These are phyloP conservation scores for Rhododendron griersonianum DNA, from an alignment of 148 eudicot genomes.

Conservation along the genomic window DNA sequence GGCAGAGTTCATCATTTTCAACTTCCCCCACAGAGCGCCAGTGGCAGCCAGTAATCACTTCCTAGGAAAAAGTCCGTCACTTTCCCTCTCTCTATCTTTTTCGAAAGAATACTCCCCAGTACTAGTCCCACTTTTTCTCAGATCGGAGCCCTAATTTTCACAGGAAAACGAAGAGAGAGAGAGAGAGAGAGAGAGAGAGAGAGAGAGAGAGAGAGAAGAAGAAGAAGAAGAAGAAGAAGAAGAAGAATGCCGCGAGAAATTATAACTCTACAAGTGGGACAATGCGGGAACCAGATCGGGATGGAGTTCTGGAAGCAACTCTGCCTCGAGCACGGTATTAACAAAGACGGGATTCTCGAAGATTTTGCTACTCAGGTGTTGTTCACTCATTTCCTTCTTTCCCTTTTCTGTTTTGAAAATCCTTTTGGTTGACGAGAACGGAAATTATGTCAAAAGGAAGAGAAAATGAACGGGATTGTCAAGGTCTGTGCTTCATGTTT, in stretches of 20 bases:
- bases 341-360: conserved; percentile 91
- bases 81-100: conserved; percentile 17
- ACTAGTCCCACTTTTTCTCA: conserved; percentile 26
- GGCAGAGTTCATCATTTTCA: neutral
- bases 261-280: conserved; percentile 88
- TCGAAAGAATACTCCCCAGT: conserved; percentile 23
- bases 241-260: conserved; percentile 84
- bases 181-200: too few species aligned
- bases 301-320: conserved; percentile 99
- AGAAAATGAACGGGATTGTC: neutral
- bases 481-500: neutral
- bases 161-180: neutral
- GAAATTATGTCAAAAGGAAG: neutral
- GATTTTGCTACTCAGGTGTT: conserved; percentile 91
- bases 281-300: conserved; percentile 97
- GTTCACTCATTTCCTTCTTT: neutral
- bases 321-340: conserved; percentile 91
- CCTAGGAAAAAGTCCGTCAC: neutral
- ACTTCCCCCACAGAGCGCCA: neutral
- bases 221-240: neutral
- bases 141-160: conserved; percentile 21
- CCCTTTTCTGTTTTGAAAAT: neutral
- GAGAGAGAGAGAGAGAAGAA: too few species aligned
- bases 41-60: neutral
- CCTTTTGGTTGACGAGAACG: neutral